Evolutionary conservation across 2,329 filamentous ascomycete species (phyloP).

Genomic region (Aspergillus melleus): DNA sequence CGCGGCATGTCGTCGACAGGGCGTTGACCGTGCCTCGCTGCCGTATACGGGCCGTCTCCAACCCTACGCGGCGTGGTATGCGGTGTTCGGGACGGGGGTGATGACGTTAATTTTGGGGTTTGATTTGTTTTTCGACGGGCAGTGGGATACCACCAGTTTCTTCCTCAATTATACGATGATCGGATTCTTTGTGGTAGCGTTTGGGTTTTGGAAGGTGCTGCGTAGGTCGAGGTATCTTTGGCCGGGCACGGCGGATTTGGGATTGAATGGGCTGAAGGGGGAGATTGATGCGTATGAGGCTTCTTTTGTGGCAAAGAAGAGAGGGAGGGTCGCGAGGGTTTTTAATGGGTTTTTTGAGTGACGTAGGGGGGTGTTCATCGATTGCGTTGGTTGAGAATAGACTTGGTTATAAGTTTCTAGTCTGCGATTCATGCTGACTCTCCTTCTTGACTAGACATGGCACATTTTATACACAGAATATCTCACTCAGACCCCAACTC

Average conservation of each 20-base stretch:
- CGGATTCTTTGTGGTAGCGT: constrained; percentile 65
- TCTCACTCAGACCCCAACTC: neutral
- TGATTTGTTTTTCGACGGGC: constrained; percentile 64
- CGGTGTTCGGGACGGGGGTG: constrained; percentile 60
- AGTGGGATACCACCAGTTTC: constrained; percentile 66
- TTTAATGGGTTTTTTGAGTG: constrained; percentile 13
- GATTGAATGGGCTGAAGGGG: constrained; percentile 19
- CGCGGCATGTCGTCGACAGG: constrained; percentile 65
- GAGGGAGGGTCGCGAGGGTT: neutral
- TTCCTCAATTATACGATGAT: constrained; percentile 69
- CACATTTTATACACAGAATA: too few species aligned
- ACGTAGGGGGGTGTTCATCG: too few species aligned
- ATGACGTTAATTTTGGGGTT: constrained; percentile 74
- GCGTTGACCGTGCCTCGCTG: constrained; percentile 64
- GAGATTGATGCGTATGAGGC: constrained; percentile 31
- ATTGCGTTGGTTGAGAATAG: too few species aligned
- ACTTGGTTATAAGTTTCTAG: too few species aligned
- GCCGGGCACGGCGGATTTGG: constrained; percentile 59
- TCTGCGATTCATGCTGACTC: too few species aligned
- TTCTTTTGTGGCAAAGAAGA: neutral
- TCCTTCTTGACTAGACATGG: too few species aligned
- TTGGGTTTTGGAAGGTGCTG: constrained; percentile 66
- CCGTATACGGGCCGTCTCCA: constrained; percentile 68
- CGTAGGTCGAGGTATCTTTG: constrained; percentile 59
- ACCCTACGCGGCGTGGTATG: constrained; percentile 69